Evolutionary conservation across 2,329 filamentous ascomycete genomes (phyloP), one percentile per base, ranked within the genome.

Genomic region (Boeremia lycopersici): DNA sequence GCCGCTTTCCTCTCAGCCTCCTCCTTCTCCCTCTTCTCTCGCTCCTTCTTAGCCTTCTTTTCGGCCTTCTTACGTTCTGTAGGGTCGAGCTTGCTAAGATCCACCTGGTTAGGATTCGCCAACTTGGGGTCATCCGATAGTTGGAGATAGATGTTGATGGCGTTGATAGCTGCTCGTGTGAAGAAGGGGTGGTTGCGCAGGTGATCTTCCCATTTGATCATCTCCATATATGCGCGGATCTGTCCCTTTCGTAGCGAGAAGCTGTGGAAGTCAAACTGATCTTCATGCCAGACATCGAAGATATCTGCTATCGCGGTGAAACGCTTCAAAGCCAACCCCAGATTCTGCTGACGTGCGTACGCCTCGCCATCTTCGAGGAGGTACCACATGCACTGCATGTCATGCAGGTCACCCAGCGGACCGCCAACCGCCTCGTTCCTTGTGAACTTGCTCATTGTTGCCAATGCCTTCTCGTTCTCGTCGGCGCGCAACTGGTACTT

Each of bases 341-440:
- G 79, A 65, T 96, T 92, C 61, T 88, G 87, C 73, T 92, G 89
- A 45, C 95, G 88, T 53, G 90, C 81, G 74, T 93, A 92, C 3
- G 93, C 87, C 77, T 97, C 90, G 50, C 91, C 95, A 71, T 99
- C 96, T 77, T 99, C 95, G 5, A 91, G 95, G 68, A 99, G 79
- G 74, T 88, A 99, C 96, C 95, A 99, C 65, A 98, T 86, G 73
- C 93, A 97, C 77, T 99, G 95, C 95, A 99, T 99, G 67, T 99
- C 95, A 62, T 96, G 84, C 31, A 99, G 84, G 75, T 99, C 95
- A 42, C 89, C 90, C 35, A 99, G 80, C 4, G 96, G 90, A 1
- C 95, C 95, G 6, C 91, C 92, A 11, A 89, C 84, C 4, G 91
- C 89, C 70, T 99, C 95, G 47, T 93, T 93, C 48, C 93, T 84